phyloP scores from a whole-genome alignment of 1,284 basidiomycete genomes.

The Rhodotorula sp. region DNA sequence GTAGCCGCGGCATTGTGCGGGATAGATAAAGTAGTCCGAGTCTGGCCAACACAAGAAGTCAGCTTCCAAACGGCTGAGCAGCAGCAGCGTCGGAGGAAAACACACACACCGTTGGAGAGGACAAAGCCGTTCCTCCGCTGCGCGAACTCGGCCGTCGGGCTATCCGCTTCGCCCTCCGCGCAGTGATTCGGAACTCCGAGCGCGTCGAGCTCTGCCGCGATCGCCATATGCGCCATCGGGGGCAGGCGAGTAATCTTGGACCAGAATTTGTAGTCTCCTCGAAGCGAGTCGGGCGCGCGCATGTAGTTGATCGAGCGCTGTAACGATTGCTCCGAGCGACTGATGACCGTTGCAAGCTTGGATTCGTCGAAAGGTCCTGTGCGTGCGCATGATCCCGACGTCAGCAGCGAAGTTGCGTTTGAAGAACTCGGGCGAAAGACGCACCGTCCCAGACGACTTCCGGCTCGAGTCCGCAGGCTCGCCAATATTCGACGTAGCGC shows the following conservation, averaged over 20 bases:
- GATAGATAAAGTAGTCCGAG: constrained; percentile 40
- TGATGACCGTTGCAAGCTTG: constrained; percentile 32
- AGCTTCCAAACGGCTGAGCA: not conserved
- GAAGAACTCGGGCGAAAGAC: not conserved
- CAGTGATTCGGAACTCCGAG: constrained; percentile 59
- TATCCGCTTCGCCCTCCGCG: constrained; percentile 83
- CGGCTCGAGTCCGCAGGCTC: constrained; percentile 25
- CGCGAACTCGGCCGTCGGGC: constrained; percentile 78
- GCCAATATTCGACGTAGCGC: constrained; percentile 26
- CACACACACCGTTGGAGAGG: constrained; percentile 30
- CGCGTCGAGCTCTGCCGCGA: constrained; percentile 23
- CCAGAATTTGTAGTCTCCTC: not conserved
- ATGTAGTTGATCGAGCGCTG: constrained; percentile 30
- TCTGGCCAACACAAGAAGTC: constrained; percentile 1
- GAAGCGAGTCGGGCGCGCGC: constrained; percentile 10
- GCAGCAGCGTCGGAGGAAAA: not conserved
- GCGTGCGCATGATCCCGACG: not conserved
- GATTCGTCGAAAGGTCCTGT: constrained; percentile 28
- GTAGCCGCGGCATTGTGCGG: constrained; percentile 24
- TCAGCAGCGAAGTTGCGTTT: not conserved
- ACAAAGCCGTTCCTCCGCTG: constrained; percentile 68
- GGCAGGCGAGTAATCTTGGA: constrained; percentile 19
- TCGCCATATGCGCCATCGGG: constrained; percentile 23
- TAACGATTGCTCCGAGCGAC: constrained; percentile 27
- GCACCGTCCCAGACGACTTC: constrained; percentile 42